Evolutionary conservation across 129 eudicot genomes (phyloP).

Genomic region (Tagetes patula): DNA sequence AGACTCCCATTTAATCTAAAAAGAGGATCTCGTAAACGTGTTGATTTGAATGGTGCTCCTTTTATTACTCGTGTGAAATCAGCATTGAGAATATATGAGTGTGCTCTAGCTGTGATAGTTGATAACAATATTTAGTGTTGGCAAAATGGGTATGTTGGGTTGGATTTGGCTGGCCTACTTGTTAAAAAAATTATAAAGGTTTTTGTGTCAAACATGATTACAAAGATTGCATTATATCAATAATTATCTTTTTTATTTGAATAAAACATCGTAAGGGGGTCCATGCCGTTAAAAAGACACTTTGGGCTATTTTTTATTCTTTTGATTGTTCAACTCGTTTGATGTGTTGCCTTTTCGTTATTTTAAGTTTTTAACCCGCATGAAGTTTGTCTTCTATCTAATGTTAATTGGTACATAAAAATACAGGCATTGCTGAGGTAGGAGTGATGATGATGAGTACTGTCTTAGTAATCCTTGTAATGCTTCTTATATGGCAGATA

Average conservation of each 20-base stretch:
- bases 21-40: constrained; percentile 1
- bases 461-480: constrained; percentile 77
- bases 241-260: neutral
- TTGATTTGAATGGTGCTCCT: neutral
- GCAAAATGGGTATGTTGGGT: constrained; percentile 1
- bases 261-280: neutral
- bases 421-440: constrained; percentile 79
- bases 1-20: constrained; percentile 3
- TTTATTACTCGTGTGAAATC: constrained; percentile 1
- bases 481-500: constrained; percentile 98
- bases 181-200: neutral
- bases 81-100: constrained; percentile 9
- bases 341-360: neutral
- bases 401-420: constrained; percentile 27
- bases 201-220: neutral
- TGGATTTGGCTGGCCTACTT: neutral
- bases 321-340: neutral
- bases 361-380: neutral
- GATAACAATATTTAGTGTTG: neutral
- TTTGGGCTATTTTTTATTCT: neutral
- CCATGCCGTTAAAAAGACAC: neutral
- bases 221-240: neutral
- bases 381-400: constrained; percentile 22
- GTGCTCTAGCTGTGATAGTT: neutral
- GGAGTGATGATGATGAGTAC: constrained; percentile 98